Conservation (phyloP, 176 grass and related monocot species). For the Carex scoparia region DNA sequence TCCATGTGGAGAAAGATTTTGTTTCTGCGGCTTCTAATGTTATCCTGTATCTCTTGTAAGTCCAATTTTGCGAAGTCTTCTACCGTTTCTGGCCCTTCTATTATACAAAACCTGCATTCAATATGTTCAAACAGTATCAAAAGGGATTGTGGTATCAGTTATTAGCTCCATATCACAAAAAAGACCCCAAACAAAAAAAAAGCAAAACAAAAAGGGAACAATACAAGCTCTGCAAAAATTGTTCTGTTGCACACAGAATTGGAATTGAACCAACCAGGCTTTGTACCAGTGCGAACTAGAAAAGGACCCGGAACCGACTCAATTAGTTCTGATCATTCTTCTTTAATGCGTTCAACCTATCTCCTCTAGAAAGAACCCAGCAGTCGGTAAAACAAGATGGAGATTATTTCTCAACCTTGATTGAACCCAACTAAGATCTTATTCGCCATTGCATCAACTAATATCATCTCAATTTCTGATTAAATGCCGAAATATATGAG, state of each 20-base stretch:
- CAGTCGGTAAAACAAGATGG: not conserved
- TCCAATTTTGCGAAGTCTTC: constrained; percentile 95
- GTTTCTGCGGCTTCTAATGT: constrained; percentile 90
- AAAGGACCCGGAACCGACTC: not conserved
- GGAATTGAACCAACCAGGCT: not conserved
- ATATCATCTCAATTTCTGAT: not conserved
- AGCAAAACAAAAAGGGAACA: not conserved
- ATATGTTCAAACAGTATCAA: not conserved
- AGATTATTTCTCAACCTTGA: not conserved
- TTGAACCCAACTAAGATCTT: not conserved
- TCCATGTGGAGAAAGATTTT: constrained; percentile 99
- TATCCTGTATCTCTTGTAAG: constrained; percentile 91
- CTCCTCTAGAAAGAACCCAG: not conserved
- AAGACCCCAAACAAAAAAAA: not conserved
- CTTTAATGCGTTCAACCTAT: not conserved
- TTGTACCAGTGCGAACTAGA: not conserved
- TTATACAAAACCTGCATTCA: constrained; percentile 90
- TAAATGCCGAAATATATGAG: not conserved
- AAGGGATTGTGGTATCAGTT: not conserved
- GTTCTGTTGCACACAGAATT: not conserved
- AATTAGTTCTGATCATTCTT: not conserved
- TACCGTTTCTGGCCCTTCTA: constrained; percentile 96
- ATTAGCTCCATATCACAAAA: not conserved
- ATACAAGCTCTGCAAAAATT: not conserved
- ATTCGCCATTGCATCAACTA: not conserved